Evolutionary conservation across 2,329 filamentous ascomycete genomes (phyloP).

Genomic region (Colletotrichum karsti): DNA sequence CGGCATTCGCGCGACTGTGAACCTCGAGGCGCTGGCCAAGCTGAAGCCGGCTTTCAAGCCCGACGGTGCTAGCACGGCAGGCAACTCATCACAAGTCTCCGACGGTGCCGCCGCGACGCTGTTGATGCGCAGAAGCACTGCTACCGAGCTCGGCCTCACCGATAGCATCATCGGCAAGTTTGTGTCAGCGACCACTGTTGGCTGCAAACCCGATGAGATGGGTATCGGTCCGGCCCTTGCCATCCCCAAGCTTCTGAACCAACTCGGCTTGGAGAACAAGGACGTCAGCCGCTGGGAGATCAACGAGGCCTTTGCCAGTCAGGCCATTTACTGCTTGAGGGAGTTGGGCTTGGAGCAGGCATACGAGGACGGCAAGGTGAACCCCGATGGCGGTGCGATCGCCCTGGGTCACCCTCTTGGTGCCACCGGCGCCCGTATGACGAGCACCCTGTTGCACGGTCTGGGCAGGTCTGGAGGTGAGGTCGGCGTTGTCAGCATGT

Average conservation of each 20-base stretch:
- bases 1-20: slow-evolving; percentile 77
- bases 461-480: slow-evolving; percentile 75
- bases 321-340: slow-evolving; percentile 75
- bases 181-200: slow-evolving; percentile 77
- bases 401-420: slow-evolving; percentile 93
- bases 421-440: slow-evolving; percentile 84
- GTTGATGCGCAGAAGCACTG: slow-evolving; percentile 85
- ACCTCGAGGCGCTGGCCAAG: slow-evolving; percentile 74
- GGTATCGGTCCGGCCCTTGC: slow-evolving; percentile 88
- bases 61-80: slow-evolving; percentile 82
- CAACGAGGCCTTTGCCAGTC: slow-evolving; percentile 82
- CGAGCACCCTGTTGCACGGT: slow-evolving; percentile 75
- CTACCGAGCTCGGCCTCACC: slow-evolving; percentile 74
- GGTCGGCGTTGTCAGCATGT: slow-evolving; percentile 89
- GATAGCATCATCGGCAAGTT: slow-evolving; percentile 82
- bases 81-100: slow-evolving; percentile 86
- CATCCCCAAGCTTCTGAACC: slow-evolving; percentile 81
- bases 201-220: slow-evolving; percentile 92
- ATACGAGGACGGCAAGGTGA: slow-evolving; percentile 75
- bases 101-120: slow-evolving; percentile 88
- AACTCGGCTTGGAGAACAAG: slow-evolving; percentile 69
- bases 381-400: slow-evolving; percentile 93
- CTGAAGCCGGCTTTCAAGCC: slow-evolving; percentile 87
- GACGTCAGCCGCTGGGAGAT: slow-evolving; percentile 92
- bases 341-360: slow-evolving; percentile 71